A percentile compares a stretch with the other conserved stretches of the same genome.
phyloP scores from a whole-genome alignment of 2,329 filamentous ascomycete genomes.

The Aspergillus sp. region DNA sequence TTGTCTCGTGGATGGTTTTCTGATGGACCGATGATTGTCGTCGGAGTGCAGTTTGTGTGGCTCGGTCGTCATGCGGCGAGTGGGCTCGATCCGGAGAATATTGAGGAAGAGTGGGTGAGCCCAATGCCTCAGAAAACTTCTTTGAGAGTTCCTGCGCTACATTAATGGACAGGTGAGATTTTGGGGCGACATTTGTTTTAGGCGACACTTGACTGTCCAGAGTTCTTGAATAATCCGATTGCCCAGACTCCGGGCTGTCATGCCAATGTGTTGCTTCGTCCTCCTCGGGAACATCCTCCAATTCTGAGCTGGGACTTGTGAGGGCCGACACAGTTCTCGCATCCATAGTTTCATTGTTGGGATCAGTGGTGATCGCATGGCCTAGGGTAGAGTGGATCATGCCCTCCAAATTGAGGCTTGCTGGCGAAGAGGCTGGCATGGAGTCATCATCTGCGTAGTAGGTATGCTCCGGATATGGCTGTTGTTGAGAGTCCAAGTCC shows the following conservation, averaged over 20 bases:
- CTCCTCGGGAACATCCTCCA: slow-evolving; percentile 49
- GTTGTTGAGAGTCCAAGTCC: slow-evolving; percentile 31
- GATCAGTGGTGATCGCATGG: slow-evolving; percentile 45
- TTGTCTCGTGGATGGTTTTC: slow-evolving; percentile 27
- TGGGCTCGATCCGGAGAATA: slow-evolving; percentile 18
- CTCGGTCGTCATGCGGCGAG: slow-evolving; percentile 16
- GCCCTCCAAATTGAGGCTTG: slow-evolving; percentile 26
- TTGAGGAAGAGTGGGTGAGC: slow-evolving; percentile 41
- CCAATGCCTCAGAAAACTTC: slow-evolving; percentile 48
- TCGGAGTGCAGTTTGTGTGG: slow-evolving; percentile 14
- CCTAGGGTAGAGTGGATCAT: slow-evolving; percentile 29
- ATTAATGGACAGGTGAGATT: slow-evolving; percentile 31
- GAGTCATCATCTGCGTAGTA: slow-evolving; percentile 23
- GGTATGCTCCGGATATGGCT: slow-evolving; percentile 31
- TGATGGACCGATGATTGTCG: slow-evolving; percentile 17
- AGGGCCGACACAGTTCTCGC: slow-evolving; percentile 43
- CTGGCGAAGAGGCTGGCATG: slow-evolving; percentile 12
- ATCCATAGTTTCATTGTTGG: slow-evolving; percentile 38
- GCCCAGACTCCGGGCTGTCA: slow-evolving; percentile 29
- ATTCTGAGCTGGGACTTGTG: slow-evolving; percentile 38
- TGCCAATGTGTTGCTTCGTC: slow-evolving; percentile 38
- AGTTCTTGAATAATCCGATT: slow-evolving; percentile 18
- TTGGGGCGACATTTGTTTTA: slow-evolving; percentile 16
- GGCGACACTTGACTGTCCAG: slow-evolving; percentile 19
- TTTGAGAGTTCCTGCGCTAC: slow-evolving; percentile 34